Base-by-base conservation (phyloP, 2,329 filamentous ascomycete genomes). In the Aureobasidium uvarum region DNA sequence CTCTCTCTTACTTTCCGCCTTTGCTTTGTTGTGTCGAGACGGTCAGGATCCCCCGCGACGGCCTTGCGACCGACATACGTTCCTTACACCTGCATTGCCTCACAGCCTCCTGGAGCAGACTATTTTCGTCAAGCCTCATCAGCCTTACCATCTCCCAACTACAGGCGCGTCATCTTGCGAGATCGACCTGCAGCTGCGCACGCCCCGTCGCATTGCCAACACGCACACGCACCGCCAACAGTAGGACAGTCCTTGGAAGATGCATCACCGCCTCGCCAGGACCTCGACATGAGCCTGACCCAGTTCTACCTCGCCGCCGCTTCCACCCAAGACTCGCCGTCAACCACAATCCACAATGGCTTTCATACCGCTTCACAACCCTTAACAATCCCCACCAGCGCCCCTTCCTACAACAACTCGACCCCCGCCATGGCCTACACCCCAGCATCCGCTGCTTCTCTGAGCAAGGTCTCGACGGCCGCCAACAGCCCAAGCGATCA, bases 401-500 rank as follows among this genome's bases (percentile, higher is more conserved):
- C 51, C 33, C 25, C 52, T 13, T 25, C 43, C 0, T 23, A 59
- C 33, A 14, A 51, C 52, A 66, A 67, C 36, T 41, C 68, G 4
- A 45, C 68, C 31, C 62, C 67, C 28, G 45, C 66, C 50, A 70
- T 72, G 68, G 70, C 70, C 23, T 59, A 70, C 38, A 71, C 69
- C 18, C 69, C 71, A 20, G 68, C 71, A 20, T 70, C 71, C 25
- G 66, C 68, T 56, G 66, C 76, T 68, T 74, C 66, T 36, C 10
- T 36, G 33, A 36, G 33, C 69, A 78, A 75, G 33, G 72, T 73
- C 65, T 74, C 77, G 38, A 71, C 71, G 31, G 67, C 66, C 50
- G 73, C 77, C 58, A 74, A 71, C 72, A 80, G 77, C 67, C 79
- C 78, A 20, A 71, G 75, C 31, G 74, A 75, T 31, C 73, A 73